Evolutionary conservation across 179 eudicot species (phyloP).

Genomic region (Heliamphora pulchella): DNA sequence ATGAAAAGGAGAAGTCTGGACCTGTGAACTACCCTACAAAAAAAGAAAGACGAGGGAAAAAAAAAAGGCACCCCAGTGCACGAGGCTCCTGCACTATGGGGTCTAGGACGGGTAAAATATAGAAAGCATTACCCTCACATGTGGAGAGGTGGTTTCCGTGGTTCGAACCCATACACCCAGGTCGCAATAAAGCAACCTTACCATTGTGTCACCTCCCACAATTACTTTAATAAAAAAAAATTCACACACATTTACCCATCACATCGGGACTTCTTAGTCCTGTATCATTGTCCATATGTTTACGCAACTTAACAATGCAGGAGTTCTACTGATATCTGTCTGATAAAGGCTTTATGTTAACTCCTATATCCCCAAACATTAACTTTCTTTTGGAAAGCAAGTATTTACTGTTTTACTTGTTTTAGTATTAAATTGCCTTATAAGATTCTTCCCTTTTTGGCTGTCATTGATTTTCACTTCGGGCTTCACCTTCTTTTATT

Average conservation of each 20-base stretch:
- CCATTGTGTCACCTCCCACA: neutral
- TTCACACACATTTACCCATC: neutral
- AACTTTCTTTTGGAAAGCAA: neutral
- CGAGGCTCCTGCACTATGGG: too few species aligned
- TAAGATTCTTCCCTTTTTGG: neutral
- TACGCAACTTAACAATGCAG: neutral
- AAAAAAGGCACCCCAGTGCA: too few species aligned
- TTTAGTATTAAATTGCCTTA: neutral
- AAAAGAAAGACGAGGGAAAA: neutral
- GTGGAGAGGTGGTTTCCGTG: too few species aligned
- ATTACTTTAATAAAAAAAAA: neutral
- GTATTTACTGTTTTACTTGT: neutral
- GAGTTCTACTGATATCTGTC: neutral
- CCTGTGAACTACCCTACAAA: neutral
- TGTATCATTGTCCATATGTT: neutral
- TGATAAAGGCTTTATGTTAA: slow-evolving; percentile 8
- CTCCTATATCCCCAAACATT: neutral
- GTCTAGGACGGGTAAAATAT: too few species aligned
- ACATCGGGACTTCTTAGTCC: slow-evolving; percentile 1
- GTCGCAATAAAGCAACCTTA: too few species aligned
- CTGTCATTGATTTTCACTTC: neutral
- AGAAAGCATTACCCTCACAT: too few species aligned
- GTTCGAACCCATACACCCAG: too few species aligned
- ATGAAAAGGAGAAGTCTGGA: neutral
- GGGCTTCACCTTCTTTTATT: neutral